These are phyloP conservation scores for Ganoderma lingzhi DNA, from an alignment of 1,284 basidiomycete species.

Conservation along the genomic window DNA sequence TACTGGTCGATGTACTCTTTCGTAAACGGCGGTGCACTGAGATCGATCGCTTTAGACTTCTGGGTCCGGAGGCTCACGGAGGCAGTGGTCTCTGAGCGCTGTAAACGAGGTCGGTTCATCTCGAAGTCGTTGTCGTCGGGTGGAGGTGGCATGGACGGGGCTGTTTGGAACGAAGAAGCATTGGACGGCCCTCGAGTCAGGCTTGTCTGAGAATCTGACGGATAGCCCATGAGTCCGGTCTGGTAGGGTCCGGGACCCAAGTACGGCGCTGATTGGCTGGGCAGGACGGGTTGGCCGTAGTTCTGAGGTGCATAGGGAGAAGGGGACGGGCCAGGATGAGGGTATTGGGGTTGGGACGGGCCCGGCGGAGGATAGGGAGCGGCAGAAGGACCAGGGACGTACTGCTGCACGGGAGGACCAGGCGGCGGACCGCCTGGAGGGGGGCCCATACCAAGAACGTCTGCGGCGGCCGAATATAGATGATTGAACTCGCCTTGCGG, in stretches of 20 bases:
- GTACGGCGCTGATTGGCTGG: constrained; percentile 33
- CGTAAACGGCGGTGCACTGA: constrained; percentile 89
- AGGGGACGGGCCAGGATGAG: constrained; percentile 27
- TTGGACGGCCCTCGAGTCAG: constrained; percentile 27
- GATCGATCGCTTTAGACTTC: constrained; percentile 85
- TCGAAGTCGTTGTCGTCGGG: constrained; percentile 56
- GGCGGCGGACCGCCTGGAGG: constrained; percentile 47
- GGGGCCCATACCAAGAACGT: constrained; percentile 80
- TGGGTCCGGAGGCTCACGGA: constrained; percentile 69
- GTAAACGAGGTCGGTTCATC: constrained; percentile 57
- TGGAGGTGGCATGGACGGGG: constrained; percentile 43
- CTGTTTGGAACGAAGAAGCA: constrained; percentile 31
- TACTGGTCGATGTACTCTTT: constrained; percentile 99
- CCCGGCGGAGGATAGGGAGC: constrained; percentile 31
- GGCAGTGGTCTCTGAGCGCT: constrained; percentile 63
- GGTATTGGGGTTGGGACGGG: constrained; percentile 28
- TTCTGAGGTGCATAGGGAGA: constrained; percentile 26
- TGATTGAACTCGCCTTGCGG: constrained; percentile 56
- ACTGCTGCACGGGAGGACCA: constrained; percentile 25
- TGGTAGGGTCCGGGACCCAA: constrained; percentile 37
- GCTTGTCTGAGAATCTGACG: constrained; percentile 29
- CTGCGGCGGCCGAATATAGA: constrained; percentile 77
- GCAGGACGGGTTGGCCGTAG: constrained; percentile 26
- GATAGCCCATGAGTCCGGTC: constrained; percentile 30
- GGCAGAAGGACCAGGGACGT: constrained; percentile 26